Base-by-base conservation (phyloP, 495 filamentous ascomycete species). In the Lineolata rhizophorae region DNA sequence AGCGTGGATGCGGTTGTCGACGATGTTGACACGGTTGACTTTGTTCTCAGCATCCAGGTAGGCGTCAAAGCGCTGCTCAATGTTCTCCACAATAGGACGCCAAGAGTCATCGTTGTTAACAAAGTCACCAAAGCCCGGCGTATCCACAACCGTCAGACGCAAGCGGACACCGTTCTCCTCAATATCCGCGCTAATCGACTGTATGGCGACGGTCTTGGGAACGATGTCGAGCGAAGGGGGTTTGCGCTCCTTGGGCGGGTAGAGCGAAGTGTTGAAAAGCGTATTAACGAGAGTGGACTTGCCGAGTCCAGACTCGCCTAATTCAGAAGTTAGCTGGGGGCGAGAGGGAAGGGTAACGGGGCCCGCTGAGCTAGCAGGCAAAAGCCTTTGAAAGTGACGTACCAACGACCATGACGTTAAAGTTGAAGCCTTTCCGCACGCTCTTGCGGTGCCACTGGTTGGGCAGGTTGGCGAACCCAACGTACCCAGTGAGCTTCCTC, bases 381-480 rank as follows among this genome's bases (percentile, higher is more conserved):
- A 14, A 3, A 2, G 30, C 20, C 28, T 22, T 18, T 4, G 11
- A 17, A 6, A 18, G 34, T 34, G 26, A 66, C 63, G 38, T 64
- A 97, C 87, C 87, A 56, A 97, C 87, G 56, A 97, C 87, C 87
- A 97, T 97, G 37, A 95, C 87, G 51, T 97, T 97, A 67, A 97
- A 97, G 67, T 95, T 97, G 72, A 97, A 97, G 37, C 87, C 87
- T 57, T 97, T 97, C 50, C 87, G 77, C 46, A 97, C 90, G 67
- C 84, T 93, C 75, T 97, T 97, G 56, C 87, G 83, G 64, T 97
- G 87, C 90, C 90, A 97, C 58, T 97, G 87, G 59, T 97, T 97
- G 27, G 87, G 87, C 56, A 97, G 61, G 52, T 97, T 97, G 52
- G 87, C 87, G 53, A 97, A 97, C 35, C 87, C 87, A 46, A 97